phyloP scores from a whole-genome alignment of 2,329 filamentous ascomycete species.

The Elsinoe australis region DNA sequence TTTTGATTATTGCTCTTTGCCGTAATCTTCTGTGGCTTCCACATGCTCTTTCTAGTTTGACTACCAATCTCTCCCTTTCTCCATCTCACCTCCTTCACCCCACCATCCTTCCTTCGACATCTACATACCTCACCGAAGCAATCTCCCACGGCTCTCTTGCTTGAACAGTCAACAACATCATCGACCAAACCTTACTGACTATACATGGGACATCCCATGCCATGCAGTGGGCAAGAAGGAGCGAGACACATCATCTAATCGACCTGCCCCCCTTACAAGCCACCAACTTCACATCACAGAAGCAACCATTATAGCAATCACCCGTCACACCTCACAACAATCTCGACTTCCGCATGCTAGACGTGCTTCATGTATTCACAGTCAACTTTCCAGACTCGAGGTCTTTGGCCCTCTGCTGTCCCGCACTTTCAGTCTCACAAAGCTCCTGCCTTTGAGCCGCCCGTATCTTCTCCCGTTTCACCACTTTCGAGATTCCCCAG shows the following conservation, averaged over 20 bases:
- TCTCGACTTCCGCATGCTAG: slow-evolving; percentile 24
- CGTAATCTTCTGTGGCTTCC: background rate
- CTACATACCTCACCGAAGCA: slow-evolving; percentile 16
- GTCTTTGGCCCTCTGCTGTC: slow-evolving; percentile 20
- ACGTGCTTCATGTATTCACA: slow-evolving; percentile 30
- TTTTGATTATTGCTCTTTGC: slow-evolving; percentile 10
- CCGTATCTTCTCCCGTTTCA: slow-evolving; percentile 13
- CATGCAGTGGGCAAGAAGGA: slow-evolving; percentile 4
- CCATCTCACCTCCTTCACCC: background rate
- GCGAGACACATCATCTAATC: background rate
- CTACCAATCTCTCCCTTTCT: slow-evolving; percentile 3
- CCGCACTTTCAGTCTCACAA: slow-evolving; percentile 19
- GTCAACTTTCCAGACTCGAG: slow-evolving; percentile 28
- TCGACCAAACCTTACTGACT: background rate
- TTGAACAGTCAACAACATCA: slow-evolving; percentile 20
- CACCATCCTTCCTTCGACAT: slow-evolving; percentile 17
- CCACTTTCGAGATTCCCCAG: slow-evolving; percentile 17
- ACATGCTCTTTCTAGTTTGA: slow-evolving; percentile 6
- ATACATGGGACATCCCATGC: background rate
- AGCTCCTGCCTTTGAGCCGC: slow-evolving; percentile 21
- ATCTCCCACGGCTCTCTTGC: slow-evolving; percentile 27
- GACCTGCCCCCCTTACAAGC: background rate
- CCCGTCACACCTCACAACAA: slow-evolving; percentile 18
- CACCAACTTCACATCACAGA: background rate
- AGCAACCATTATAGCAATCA: slow-evolving; percentile 18